Percentiles rank a stretch among this genome's conserved stretches.
phyloP scores from a whole-genome alignment of 1,284 basidiomycete species.

The Jaminaea rosea region DNA sequence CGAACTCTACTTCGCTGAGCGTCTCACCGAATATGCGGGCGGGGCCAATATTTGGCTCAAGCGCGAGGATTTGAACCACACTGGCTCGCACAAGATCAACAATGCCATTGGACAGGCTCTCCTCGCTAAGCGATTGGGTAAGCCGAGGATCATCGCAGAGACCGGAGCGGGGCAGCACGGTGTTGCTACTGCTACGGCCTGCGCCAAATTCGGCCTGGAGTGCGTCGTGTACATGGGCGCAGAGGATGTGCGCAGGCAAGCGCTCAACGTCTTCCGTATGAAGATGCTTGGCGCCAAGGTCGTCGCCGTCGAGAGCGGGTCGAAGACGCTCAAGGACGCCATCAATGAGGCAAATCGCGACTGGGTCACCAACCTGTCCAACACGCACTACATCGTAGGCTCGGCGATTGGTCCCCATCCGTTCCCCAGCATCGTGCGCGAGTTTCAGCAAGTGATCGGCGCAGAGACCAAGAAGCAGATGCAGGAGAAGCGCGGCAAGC shows the following conservation, averaged over 20 bases:
- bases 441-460: slow-evolving; percentile 94
- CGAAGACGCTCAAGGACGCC: slow-evolving; percentile 85
- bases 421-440: slow-evolving; percentile 95
- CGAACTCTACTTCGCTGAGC: slow-evolving; percentile 65
- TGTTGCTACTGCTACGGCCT: slow-evolving; percentile 95
- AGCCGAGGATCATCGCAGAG: slow-evolving; percentile 95
- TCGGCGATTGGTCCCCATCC: slow-evolving; percentile 97
- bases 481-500: slow-evolving; percentile 63
- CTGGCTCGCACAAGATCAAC: slow-evolving; percentile 47
- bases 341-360: slow-evolving; percentile 56
- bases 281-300: slow-evolving; percentile 85
- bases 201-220: slow-evolving; percentile 89
- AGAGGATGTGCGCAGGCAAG: slow-evolving; percentile 92
- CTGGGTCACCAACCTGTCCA: slow-evolving; percentile 85
- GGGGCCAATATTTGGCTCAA: slow-evolving; percentile 97
- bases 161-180: slow-evolving; percentile 98
- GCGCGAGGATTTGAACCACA: slow-evolving; percentile 71
- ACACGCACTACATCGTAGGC: slow-evolving; percentile 91
- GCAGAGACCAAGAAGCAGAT: slow-evolving; percentile 88
- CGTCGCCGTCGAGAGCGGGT: slow-evolving; percentile 84
- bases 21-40: slow-evolving; percentile 65
- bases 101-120: slow-evolving; percentile 57
- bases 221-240: slow-evolving; percentile 97
- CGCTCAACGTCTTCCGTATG: slow-evolving; percentile 94
- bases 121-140: slow-evolving; percentile 81